Evolutionary conservation across 345 rosid genomes (phyloP).

Genomic region (Triadica sebifera): DNA sequence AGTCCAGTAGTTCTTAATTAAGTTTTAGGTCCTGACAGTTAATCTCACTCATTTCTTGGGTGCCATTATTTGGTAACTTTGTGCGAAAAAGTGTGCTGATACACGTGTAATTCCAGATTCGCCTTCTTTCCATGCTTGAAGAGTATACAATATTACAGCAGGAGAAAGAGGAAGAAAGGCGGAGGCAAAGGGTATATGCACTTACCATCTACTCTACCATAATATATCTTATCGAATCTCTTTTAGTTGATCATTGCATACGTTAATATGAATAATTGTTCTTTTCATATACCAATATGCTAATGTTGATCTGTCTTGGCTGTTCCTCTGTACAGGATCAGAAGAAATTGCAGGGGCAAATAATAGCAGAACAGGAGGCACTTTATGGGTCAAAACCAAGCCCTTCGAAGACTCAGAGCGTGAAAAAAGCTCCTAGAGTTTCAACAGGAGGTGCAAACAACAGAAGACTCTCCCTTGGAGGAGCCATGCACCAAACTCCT

Average conservation of each 20-base stretch:
- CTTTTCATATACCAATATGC: not conserved
- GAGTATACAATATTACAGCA: slow-evolving; percentile 68
- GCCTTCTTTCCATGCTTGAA: slow-evolving; percentile 87
- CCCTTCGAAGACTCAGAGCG: slow-evolving; percentile 76
- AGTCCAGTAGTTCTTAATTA: slow-evolving; percentile 24
- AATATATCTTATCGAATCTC: not conserved
- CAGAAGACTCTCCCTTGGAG: slow-evolving; percentile 78
- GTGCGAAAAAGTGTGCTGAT: not conserved
- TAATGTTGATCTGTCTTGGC: not conserved
- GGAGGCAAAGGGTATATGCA: slow-evolving; percentile 67
- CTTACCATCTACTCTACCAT: not conserved
- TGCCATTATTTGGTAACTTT: not conserved
- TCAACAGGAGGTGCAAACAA: slow-evolving; percentile 73
- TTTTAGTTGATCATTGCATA: not conserved
- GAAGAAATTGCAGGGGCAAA: slow-evolving; percentile 94
- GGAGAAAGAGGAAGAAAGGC: slow-evolving; percentile 94
- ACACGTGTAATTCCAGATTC: slow-evolving; percentile 48
- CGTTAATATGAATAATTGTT: not conserved
- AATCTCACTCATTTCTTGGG: not conserved
- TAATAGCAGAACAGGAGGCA: slow-evolving; percentile 88
- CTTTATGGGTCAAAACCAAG: slow-evolving; percentile 96
- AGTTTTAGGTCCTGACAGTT: not conserved
- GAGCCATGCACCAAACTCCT: slow-evolving; percentile 63
- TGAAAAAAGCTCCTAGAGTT: slow-evolving; percentile 67
- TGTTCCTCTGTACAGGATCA: slow-evolving; percentile 57